A percentile compares a stretch with the other conserved stretches of the same genome.
phyloP scores from a whole-genome alignment of 1,284 basidiomycete genomes.

The Omphalotus olearius region DNA sequence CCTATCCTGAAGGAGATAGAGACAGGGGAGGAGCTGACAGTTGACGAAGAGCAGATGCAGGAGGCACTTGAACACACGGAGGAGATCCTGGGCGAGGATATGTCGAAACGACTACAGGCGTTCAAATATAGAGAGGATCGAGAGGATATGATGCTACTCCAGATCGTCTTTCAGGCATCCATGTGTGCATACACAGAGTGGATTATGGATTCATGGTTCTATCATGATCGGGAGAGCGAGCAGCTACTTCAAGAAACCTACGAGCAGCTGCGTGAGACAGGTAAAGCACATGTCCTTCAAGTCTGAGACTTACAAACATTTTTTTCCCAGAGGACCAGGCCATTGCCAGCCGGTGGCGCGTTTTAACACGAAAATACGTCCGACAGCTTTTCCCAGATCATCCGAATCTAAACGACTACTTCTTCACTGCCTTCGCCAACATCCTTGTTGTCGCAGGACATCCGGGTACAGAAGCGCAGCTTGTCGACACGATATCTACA shows the following conservation, averaged over 20 bases:
- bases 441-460: conserved; percentile 41
- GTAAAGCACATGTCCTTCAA: conserved; percentile 19
- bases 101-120: conserved; percentile 5
- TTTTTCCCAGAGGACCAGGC: conserved; percentile 31
- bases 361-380: conserved; percentile 28
- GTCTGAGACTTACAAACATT: background rate
- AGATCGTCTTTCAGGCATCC: conserved; percentile 11
- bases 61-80: background rate
- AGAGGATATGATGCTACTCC: conserved; percentile 5
- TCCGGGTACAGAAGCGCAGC: conserved; percentile 20
- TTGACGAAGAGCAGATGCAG: background rate
- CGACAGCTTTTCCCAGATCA: conserved; percentile 9
- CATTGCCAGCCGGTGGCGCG: conserved; percentile 38
- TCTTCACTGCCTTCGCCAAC: conserved; percentile 37
- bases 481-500: conserved; percentile 21
- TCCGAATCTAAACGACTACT: conserved; percentile 28
- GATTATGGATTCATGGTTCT: conserved; percentile 11
- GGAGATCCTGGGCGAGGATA: conserved; percentile 5
- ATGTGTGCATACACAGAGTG: conserved; percentile 4
- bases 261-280: conserved; percentile 29
- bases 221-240: conserved; percentile 4
- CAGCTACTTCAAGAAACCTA: conserved; percentile 28
- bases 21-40: conserved; percentile 12
- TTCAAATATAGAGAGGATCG: conserved; percentile 3
- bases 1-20: conserved; percentile 13